Base-by-base conservation (phyloP, 495 filamentous ascomycete species). In the Trichoderma asperelloides region DNA sequence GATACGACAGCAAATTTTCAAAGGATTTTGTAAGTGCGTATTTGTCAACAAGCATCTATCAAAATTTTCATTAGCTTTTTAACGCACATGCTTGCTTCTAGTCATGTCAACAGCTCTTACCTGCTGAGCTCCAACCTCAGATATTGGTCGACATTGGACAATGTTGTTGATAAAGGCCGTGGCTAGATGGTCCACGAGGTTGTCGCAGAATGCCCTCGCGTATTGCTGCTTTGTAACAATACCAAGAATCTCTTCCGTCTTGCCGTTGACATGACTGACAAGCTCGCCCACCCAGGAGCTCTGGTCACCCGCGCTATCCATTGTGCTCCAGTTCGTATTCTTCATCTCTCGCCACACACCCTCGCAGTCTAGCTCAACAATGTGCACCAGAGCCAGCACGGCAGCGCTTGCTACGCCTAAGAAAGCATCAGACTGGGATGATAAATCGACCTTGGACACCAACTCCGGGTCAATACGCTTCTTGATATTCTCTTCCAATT, bases 281-380 rank as follows among this genome's bases (percentile, higher is more conserved):
- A 98, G 81, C 72, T 96, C 91, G 37, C 84, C 84, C 39, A 97
- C 91, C 70, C 97, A 98, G 0, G 90, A 88, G 78, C 92, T 97
- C 71, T 97, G 94, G 73, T 98, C 95, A 66, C 91, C 92, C n/a
- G 97, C 96, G 67, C 82, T 88, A 70, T 98, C 96, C 79, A 98
- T 89, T 69, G 90, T 91, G 73, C 88, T 89, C 95, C 95, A 98
- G n/a, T 92, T 89, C 0, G 88, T 95, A 73, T 96, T 96, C 67
- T 91, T 89, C 95, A 98, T 98, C 80, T 98, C 96, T 65, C 94
- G 87, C 94, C 93, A 98, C 15, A 87, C 87, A 2, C 90, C 86
- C 68, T 97, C 95, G 69, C 91, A 87, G 28, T 89, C 88, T 8
- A 89, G 67, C 70, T 97, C 92, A 12, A 96, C 89, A 71, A 87